Evolutionary conservation across 2,329 filamentous ascomycete species (phyloP), one percentile per base, ranked within the genome.

Genomic region (Monosporascus sp.): DNA sequence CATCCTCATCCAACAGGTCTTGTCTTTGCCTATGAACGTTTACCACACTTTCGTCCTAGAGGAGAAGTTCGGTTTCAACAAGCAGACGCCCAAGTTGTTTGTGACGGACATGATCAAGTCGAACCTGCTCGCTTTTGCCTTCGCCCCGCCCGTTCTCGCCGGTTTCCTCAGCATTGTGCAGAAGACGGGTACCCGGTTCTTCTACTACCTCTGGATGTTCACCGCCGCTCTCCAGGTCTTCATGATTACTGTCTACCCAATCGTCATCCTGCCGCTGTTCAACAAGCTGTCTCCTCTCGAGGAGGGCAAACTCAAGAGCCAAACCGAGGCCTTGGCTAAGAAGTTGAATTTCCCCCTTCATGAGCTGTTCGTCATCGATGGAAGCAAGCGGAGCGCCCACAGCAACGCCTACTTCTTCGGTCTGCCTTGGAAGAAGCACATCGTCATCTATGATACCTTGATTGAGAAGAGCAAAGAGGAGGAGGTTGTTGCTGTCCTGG

Each of bases 401-500:
- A 91, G 87, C 74, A 96, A 96, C 67, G 89, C 90, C 20, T 96
- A 95, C 74, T 99, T 99, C 77, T 97, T 95, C 65, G 94, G 94
- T 56, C 82, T 99, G 52, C 94, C 94, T 43, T 99, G 93, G 92
- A 97, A 97, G 82, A 97, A 97, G 82, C 95, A 97, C 78, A 99
- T 99, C 77, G 94, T 99, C 66, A 95, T 99, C 68, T 99, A 96
- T 70, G 94, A 99, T 70, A 99, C 95, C 5, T 76, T 99, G 58
- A 91, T 99, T 58, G 93, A 97, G 74, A 96, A 97, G 82, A 94
- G 88, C 70, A 85, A 92, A 58, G 86, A 89, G 4, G 82, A 94
- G 67, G 94, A 99, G 73, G 92, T 99, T 41, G 90, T 96, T 55
- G 93, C 94, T 60, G 92, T 99, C 51, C 78, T 99, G 51, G 92